Base-by-base conservation (phyloP, 257 asterid species). In the Marsdenia floribunda region DNA sequence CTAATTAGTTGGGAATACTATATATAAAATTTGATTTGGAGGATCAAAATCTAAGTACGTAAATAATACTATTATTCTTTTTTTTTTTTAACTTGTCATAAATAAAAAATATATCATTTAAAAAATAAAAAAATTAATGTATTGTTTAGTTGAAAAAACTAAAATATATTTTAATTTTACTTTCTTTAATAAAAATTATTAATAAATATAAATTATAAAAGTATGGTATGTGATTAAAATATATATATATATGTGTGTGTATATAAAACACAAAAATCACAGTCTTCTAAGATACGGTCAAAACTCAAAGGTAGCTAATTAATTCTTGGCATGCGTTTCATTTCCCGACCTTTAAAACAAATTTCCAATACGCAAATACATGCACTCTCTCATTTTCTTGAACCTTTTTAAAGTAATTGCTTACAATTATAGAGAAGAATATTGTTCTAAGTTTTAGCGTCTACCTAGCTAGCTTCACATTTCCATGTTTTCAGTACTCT, bases 281-380 rank as follows among this genome's bases (percentile, higher is more conserved):
- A 70, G 76, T 87, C 87, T 85, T 83, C 88, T 80, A 85, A 84
- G 88, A 72, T 66, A 19, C 80, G 72, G 88, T 86, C 90, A 85
- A 86, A 87, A 75, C 63, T 42, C 52, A 44, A 44, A 44, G 49
- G 49, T 44, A 44, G 49, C 47, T 22, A 63, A 52, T 14, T 58
- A 61, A 68, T 70, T 79, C 76, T 53, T 69, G 72, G 68, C 76
- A 69, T 57, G 54, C 46, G 9, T 38, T 19, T 54, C 60, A 35
- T 65, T 65, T 11, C 49, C 21, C 26, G 12, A 0, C 49, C 10
- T 1, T 65, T 65, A 35, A 16, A 33, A 37, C 37, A 38, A 37
- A 37, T 38, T 65, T 33, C 29, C 50, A 65, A 37, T 40, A 65
- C 70, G 50, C 70, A 65, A 15, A 37, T n/a, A 65, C 46, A 65